Base-by-base conservation (phyloP, 108 stramenopile species). In the Conticribra weissflogii region DNA sequence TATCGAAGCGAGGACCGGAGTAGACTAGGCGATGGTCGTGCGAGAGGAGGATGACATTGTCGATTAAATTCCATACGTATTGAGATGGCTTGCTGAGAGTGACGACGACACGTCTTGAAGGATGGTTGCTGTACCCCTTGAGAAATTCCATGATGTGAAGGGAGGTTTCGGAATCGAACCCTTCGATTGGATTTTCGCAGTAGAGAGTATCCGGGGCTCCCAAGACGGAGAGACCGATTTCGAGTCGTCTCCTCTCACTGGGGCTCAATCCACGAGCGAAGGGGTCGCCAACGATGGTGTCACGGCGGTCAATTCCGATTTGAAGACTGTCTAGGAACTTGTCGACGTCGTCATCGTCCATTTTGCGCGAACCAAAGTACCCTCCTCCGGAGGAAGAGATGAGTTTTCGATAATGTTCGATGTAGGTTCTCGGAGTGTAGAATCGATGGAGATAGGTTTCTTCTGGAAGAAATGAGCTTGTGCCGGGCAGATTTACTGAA, bases 241-340 rank as follows among this genome's bases (percentile, higher is more conserved):
- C 83, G 17, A 96, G 71, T 7, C 96, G 72, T 18, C 88, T 59
- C 63, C 87, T 85, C 73, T 96, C 89, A 23, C 95, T 90, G 53
- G 84, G 79, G 56, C 66, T 81, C 54, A 94, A 74, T 21, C 93
- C 93, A 32, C 86, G 79, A 49, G 36, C 72, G 46, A 74, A 89
- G 82, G 9, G 86, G 48, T 84, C 84, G 3, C 94, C 94, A 7
- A 89, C 89, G 29, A 71, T 72, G 1, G 83, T 86, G 17, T 82
- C 76, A 4, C 59, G 52, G 1, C 91, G 79, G 17, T 91, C 94
- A 9, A 88, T 59, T 15, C 51, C 36, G 1, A 58, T 59, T 24
- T 85, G 52, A 7, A 87, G 46, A 3, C 31, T 52, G 28, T 85
- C 75, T 30, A 86, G 67, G 2, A 53, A 16, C 1, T 36, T n/a